Evolutionary conservation across 2,329 filamentous ascomycete species (phyloP).

Genomic region (Neoscytalidium dimidiatum): DNA sequence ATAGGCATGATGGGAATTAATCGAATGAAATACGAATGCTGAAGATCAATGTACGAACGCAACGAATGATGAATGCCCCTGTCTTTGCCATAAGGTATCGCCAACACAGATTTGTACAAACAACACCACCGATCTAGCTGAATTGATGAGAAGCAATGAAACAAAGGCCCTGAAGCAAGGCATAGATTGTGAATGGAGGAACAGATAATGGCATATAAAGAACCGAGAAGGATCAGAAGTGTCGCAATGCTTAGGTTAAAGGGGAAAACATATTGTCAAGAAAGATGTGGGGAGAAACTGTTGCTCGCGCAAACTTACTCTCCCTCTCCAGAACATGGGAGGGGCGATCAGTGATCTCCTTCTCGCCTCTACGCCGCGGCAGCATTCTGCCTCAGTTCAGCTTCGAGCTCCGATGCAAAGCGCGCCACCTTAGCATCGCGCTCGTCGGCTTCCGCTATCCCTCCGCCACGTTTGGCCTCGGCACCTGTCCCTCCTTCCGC

Average conservation of each 20-base stretch:
- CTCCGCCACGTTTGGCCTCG: neutral
- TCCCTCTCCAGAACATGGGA: neutral
- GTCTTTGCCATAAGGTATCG: neutral
- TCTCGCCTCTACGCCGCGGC: neutral
- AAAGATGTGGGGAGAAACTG: neutral
- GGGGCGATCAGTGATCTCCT: neutral
- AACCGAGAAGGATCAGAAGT: neutral
- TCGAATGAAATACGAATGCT: neutral
- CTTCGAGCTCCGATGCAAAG: constrained; percentile 12
- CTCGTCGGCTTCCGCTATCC: neutral
- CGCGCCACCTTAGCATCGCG: constrained; percentile 16
- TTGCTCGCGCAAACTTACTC: neutral
- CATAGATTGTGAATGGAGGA: neutral
- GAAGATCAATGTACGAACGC: neutral
- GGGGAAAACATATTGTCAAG: neutral
- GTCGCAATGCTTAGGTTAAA: neutral
- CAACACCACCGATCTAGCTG: neutral
- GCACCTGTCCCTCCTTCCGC: neutral
- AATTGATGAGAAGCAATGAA: neutral
- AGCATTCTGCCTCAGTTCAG: constrained; percentile 11
- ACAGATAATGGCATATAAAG: neutral
- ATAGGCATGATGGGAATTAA: neutral
- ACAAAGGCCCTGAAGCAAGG: neutral
- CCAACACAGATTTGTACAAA: neutral
- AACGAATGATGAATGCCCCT: neutral